Evolutionary conservation across 225 moss, liverwort and hornwort genomes (phyloP).

Genomic region (Bryum argenteum): DNA sequence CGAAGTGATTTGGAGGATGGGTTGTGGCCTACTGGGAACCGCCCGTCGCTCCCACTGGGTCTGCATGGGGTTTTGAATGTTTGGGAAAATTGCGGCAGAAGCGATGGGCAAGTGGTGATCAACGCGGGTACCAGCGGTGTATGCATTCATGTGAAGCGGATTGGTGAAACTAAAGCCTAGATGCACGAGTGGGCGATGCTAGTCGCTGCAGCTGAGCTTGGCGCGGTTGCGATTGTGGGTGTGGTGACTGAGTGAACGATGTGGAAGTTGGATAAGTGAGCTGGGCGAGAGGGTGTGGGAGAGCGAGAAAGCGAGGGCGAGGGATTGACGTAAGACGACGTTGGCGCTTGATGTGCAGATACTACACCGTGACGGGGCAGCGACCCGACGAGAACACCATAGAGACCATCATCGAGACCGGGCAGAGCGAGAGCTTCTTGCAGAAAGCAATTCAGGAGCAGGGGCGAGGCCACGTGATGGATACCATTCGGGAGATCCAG

Average conservation of each 20-base stretch:
- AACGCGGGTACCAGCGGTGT: neutral
- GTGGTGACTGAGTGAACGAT: neutral
- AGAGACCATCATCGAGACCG: slow-evolving; percentile 56
- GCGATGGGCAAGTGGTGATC: neutral
- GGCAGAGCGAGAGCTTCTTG: slow-evolving; percentile 50
- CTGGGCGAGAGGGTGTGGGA: neutral
- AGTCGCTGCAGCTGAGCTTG: neutral
- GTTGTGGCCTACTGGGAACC: neutral
- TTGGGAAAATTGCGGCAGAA: neutral
- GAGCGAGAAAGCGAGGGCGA: neutral
- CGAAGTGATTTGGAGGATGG: neutral
- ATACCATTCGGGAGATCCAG: slow-evolving; percentile 60
- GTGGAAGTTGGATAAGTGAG: neutral
- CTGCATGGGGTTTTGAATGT: neutral
- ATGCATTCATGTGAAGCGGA: neutral
- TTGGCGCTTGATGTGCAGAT: slow-evolving; percentile 45
- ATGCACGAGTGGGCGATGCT: neutral
- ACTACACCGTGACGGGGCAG: slow-evolving; percentile 56
- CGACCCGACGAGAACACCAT: slow-evolving; percentile 57
- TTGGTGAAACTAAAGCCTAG: neutral
- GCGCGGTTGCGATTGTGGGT: neutral
- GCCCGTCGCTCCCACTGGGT: neutral
- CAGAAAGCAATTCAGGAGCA: slow-evolving; percentile 62
- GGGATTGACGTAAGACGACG: slow-evolving; percentile 2
- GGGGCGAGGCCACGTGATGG: slow-evolving; percentile 57